Evolutionary conservation across 1,284 basidiomycete genomes (phyloP), one percentile per base, ranked within the genome.

Genomic region (Mycosarcoma mackinlayi): DNA sequence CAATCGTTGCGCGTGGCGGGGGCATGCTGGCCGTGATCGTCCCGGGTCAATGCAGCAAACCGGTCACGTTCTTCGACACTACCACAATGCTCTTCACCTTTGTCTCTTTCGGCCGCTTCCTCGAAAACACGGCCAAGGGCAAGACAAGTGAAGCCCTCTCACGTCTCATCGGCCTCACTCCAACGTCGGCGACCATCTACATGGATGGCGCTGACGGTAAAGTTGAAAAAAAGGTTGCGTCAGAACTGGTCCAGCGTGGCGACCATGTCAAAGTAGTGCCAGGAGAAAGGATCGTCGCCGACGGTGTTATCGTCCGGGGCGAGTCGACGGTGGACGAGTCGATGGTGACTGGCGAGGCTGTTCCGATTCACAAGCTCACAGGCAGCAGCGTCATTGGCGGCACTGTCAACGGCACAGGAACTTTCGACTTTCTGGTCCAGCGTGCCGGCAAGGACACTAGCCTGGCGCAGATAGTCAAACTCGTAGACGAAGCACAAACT

Each of bases 71-170:
- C 85, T 98, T 98, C 84, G 96, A 99, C 84, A 98, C 96, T 1
- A 94, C 92, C 77, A 96, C 94, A 16, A 98, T 98, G 96, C 86
- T 99, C 58, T 92, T 99, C 86, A 93, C 91, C 84, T 98, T 98
- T 82, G 92, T 98, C 75, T 93, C 93, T 4, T 88, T 98, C 27
- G 96, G 95, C 1, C 89, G 96, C 35, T 97, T 91, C 84, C 88
- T 98, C 50, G 96, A 98, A 85, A 98, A 97, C 84, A 88, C 90
- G 47, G 96, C 96, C 35, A 98, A 98, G 84, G 95, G 96, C 38
- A 92, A 92, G 84, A 98, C 96, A 1, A 94, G 92, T 54, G 93
- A 94, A 0, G 96, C 96, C 1, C 87, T 99, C 23, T 97, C 94
- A 4, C 93, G 96, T 79, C 88, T 99, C 44, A 96, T 98, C 90